Evolutionary conservation across 1,284 basidiomycete genomes (phyloP), one percentile per base, ranked within the genome.

Genomic region (Cryptococcus sp.): DNA sequence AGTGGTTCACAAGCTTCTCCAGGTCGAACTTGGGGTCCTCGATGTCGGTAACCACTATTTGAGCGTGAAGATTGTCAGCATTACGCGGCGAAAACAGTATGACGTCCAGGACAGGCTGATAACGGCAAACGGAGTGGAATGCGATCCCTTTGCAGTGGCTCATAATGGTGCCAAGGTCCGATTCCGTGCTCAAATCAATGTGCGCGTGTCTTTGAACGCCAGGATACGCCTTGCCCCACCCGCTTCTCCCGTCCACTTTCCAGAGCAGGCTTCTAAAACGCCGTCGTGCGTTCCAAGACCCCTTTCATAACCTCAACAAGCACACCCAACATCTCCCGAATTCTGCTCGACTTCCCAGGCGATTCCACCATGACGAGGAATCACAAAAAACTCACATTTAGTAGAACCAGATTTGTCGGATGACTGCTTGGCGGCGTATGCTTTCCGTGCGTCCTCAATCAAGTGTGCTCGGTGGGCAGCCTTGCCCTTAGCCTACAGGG

Each of bases 21-120:
- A 98, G 83, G 83, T 99, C 94, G 81, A 99, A 99, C 66, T 86
- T 87, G 62, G 94, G 91, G 80, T 95, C 88, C 73, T 98, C 93
- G 50, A 93, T 91, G 82, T 99, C 86, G 64, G 91, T 89, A 68
- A 95, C 81, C 68, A 93, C 91, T 92, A 78, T 20, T 17, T 25
- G 61, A 58, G 55, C 44, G 63, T 49, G 39, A 38, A 29, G 17
- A 16, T 17, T 22, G 49, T 47, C 37, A 53, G 52, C n/a, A 53
- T 26, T 45, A 3, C 40, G 17, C 22, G 23, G 5, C 22, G 23
- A 2, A 34, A 13, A 34, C 22, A 38, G 19, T 39, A 16, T n/a
- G 49, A 16, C 22, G 20, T 34, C 6, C 19, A 22, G 19, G 13
- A 17, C 34, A 41, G 49, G n/a, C 15, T n/a, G 47, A 13, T 29